phyloP scores from a whole-genome alignment of 2,329 filamentous ascomycete genomes.

The Penicillium sp. region DNA sequence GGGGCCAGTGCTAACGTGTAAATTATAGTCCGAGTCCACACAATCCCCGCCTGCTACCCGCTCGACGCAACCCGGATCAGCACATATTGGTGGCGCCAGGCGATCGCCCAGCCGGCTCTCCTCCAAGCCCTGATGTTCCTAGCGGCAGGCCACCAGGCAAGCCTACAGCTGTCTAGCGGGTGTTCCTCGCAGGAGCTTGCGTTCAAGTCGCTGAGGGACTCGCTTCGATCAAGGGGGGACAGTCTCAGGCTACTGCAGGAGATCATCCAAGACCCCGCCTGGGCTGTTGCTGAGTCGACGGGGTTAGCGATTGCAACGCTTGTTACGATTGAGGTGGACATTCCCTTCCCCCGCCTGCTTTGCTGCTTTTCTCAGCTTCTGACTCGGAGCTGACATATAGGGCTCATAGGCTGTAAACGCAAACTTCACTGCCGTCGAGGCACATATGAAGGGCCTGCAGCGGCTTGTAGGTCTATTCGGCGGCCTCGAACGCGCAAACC shows the following conservation, averaged over 20 bases:
- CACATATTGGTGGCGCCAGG: background rate
- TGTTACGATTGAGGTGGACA: background rate
- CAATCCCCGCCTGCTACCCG: background rate
- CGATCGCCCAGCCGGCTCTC: slow-evolving; percentile 1
- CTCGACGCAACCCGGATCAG: slow-evolving; percentile 1
- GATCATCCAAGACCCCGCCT: background rate
- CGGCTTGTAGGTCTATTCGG: background rate
- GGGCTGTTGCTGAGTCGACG: slow-evolving; percentile 1
- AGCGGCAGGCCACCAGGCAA: slow-evolving; percentile 3
- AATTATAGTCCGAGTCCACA: background rate
- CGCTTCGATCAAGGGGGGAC: background rate
- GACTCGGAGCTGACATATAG: no score
- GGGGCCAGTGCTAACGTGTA: background rate
- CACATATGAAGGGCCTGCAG: slow-evolving; percentile 2
- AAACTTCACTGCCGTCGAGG: slow-evolving; percentile 1
- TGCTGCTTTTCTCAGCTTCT: no score
- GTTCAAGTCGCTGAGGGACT: background rate
- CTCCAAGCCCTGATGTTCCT: slow-evolving; percentile 6
- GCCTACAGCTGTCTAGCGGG: background rate
- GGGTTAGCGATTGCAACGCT: background rate
- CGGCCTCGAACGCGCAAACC: background rate
- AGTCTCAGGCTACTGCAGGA: background rate
- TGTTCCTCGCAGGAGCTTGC: background rate
- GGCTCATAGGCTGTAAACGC: slow-evolving; percentile 1
- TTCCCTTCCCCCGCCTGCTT: no score